Percentiles rank a stretch among this genome's conserved stretches.
phyloP scores from a whole-genome alignment of 1,284 basidiomycete genomes.

The Cutaneotrichosporon curvatum region DNA sequence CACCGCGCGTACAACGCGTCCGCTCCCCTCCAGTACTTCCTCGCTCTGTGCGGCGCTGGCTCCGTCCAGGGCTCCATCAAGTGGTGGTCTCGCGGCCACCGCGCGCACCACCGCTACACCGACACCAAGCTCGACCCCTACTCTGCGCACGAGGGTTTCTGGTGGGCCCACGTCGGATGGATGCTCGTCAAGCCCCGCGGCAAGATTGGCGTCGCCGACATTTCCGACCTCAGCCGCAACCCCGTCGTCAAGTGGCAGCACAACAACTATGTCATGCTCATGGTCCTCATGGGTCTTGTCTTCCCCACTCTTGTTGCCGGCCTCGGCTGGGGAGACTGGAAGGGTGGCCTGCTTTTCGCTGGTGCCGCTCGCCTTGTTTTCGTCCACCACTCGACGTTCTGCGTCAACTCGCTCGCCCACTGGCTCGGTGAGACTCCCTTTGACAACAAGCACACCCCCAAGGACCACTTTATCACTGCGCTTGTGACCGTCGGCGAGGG shows the following conservation, averaged over 20 bases:
- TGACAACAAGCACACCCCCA: slow-evolving; percentile 91
- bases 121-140: slow-evolving; percentile 94
- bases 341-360: slow-evolving; percentile 80
- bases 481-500: slow-evolving; percentile 84
- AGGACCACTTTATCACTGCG: slow-evolving; percentile 79
- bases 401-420: slow-evolving; percentile 89
- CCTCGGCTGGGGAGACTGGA: slow-evolving; percentile 73
- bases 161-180: slow-evolving; percentile 79
- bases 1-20: slow-evolving; percentile 88
- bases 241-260: slow-evolving; percentile 81
- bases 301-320: slow-evolving; percentile 72
- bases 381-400: slow-evolving; percentile 92
- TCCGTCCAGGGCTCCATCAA: slow-evolving; percentile 85
- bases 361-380: slow-evolving; percentile 72
- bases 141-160: slow-evolving; percentile 73
- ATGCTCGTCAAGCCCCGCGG: slow-evolving; percentile 84
- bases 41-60: slow-evolving; percentile 72
- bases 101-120: slow-evolving; percentile 89
- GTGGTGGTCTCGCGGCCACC: slow-evolving; percentile 93
- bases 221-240: slow-evolving; percentile 73
- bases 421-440: slow-evolving; percentile 88
- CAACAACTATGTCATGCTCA: slow-evolving; percentile 61
- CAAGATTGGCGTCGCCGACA: slow-evolving; percentile 79
- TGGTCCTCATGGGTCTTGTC: slow-evolving; percentile 65
- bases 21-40: slow-evolving; percentile 65